Base-by-base conservation (phyloP, 805 yeast genomes). In the Saccharomycopsis sp. region DNA sequence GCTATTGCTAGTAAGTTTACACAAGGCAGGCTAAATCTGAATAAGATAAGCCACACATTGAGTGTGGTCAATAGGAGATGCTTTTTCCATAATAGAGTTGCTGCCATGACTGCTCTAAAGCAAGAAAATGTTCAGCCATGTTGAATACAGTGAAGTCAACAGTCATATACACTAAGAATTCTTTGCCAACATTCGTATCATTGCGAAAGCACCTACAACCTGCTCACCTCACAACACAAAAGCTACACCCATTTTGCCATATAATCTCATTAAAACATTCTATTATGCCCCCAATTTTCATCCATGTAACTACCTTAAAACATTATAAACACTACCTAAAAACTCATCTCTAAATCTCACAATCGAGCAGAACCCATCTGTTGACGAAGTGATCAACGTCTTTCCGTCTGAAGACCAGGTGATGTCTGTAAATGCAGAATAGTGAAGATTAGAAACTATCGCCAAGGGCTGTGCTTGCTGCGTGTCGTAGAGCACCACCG, bases 301-400 rank as follows among this genome's bases (percentile, higher is more conserved):
- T 37, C 12, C 15, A 12, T 14, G 18, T 46, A 12, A 4, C 37
- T 29, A 12, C 37, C 12, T 29, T 12, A 29, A 23, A 2, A 12
- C 41, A 29, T 8, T n/a, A 18, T 23, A 65, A n/a, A 63, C 69
- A 34, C 69, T 74, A 0, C 97, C 97, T 37, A 89, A 74, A 12
- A 81, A 75, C 1, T 71, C 77, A 1, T 71, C 69, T 2, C 79
- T 79, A 52, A 90, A 79, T 4, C 74, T 70, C 1, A 91, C 69
- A 51, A 79, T 78, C 0, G 97, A 86, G 63, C 97, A 87, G 68
- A 91, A 92, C 18, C 98, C 98, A 69, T 94, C 99, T 0, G 96
- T 87, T 0, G 97, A 88, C 4, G 96, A 83, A 23, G 88, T 76
- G 64, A 92, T 74, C 16, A 94, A 70, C 14, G 80, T 72, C 15